phyloP scores from a whole-genome alignment of 1,284 basidiomycete species.

The Apiotrichum domesticum region DNA sequence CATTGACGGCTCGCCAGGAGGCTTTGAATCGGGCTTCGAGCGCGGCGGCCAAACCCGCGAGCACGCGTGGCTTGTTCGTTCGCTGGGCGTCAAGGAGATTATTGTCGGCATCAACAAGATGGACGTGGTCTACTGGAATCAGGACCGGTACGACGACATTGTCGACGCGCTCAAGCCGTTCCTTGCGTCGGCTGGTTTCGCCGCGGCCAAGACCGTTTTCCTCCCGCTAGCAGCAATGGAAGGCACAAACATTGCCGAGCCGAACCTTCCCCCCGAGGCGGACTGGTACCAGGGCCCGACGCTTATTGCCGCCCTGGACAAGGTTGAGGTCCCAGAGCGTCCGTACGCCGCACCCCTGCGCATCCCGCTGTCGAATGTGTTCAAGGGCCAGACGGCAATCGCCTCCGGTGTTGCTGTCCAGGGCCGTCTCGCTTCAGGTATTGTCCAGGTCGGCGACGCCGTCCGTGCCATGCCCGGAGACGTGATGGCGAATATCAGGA shows the following conservation, averaged over 20 bases:
- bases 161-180: constrained; percentile 69
- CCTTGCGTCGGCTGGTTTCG: constrained; percentile 80
- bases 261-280: constrained; percentile 26
- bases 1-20: constrained; percentile 80
- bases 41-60: constrained; percentile 95
- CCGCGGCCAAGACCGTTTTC: constrained; percentile 68
- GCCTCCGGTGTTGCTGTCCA: constrained; percentile 68
- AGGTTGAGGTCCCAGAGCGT: constrained; percentile 70
- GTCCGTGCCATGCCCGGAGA: constrained; percentile 86
- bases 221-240: constrained; percentile 85
- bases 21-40: constrained; percentile 94
- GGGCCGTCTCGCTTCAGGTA: constrained; percentile 79
- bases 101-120: constrained; percentile 93
- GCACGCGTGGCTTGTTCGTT: constrained; percentile 85
- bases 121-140: constrained; percentile 79
- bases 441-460: constrained; percentile 87
- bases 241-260: constrained; percentile 67
- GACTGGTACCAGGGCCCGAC: constrained; percentile 84
- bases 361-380: constrained; percentile 90
- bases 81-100: constrained; percentile 88
- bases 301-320: constrained; percentile 75
- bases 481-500: constrained; percentile 74
- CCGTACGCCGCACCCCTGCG: constrained; percentile 73
- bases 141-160: constrained; percentile 79
- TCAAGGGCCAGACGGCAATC: constrained; percentile 73